Evolutionary conservation across 352 stramenopile species (phyloP).

Genomic region (Thraustochytrium sp.): DNA sequence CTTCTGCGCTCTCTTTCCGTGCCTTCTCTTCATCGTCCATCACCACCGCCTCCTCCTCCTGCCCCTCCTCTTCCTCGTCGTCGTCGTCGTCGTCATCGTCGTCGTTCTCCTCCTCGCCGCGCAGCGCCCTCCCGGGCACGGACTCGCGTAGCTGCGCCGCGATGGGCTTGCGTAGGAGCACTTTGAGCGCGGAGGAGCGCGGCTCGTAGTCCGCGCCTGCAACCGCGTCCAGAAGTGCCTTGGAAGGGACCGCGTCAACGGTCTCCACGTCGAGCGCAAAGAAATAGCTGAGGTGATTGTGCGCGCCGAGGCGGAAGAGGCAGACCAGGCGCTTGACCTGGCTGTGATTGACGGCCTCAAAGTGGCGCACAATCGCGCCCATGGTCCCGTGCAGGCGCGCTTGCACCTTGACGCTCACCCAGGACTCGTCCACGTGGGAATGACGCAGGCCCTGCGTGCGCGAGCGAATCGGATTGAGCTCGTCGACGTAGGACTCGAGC

Average conservation of each 20-base stretch:
- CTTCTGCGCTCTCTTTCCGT: background rate
- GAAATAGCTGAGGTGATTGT: constrained; percentile 4
- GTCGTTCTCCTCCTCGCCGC: background rate
- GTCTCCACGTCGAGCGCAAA: background rate
- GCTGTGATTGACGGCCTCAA: background rate
- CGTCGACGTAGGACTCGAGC: background rate
- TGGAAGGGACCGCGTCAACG: background rate
- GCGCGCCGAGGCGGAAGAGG: background rate
- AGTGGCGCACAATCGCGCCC: background rate
- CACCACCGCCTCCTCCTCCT: no score
- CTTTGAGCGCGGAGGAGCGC: background rate
- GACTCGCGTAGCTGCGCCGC: background rate
- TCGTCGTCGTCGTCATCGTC: background rate
- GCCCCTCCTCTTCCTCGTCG: background rate
- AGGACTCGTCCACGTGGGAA: constrained; percentile 20
- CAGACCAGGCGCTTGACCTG: background rate
- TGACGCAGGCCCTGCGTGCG: background rate
- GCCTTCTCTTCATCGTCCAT: background rate
- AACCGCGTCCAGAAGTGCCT: background rate
- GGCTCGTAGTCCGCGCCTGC: background rate
- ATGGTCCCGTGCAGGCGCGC: background rate
- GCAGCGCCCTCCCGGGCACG: background rate
- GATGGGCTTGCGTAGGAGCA: background rate
- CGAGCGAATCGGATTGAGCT: background rate
- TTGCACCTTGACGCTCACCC: background rate